Evolutionary conservation across 2,329 filamentous ascomycete species (phyloP), one percentile per base, ranked within the genome.

Genomic region (Podosphaera aphanis): DNA sequence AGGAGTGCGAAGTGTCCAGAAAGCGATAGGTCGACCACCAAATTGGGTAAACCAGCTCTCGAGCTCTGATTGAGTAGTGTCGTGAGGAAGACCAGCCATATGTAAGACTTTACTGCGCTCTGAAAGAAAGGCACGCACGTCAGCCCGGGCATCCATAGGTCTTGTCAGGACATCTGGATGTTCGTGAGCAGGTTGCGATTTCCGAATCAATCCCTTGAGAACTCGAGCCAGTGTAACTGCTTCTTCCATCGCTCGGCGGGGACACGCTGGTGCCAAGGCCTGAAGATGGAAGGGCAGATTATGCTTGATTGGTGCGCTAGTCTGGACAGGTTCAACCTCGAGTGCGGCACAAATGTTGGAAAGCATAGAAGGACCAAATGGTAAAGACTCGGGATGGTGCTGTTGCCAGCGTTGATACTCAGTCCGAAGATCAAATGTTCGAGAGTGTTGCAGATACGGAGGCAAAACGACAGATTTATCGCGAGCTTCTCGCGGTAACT

Each of bases 11-110:
- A 98, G 72, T 16, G 90, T 98, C 90, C 90, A 98, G 66, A 98
- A 98, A 18, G 90, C 90, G 65, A 98, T 98, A 25, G 90, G 90
- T 38, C 90, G 82, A 43, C 90, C 90, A 52, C 90, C 90, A 60
- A 93, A 98, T 63, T 98, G 90, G 25, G 90, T 98, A 61, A 95
- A 98, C 90, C 90, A 98, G 65, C 86, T 94, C 67, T 98, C 90
- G 20, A 98, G 73, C 66, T 98, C 90, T 2, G 88, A 95, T 65
- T 98, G 90, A 1, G 90, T 98, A 31, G 90, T 98, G 57, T 98
- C 90, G 61, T 98, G 90, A 39, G 90, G 90, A 45, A 98, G 71
- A 43, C 90, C 90, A 57, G 86, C 93, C 78, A 98, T 88, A 64
- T 98, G 90, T 47, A 98, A 74, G 35, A 98, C 88, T 66, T 98